These are phyloP conservation scores for Leccinum uliginosum DNA, from an alignment of 768 basidiomycete species.

Conservation along the genomic window DNA sequence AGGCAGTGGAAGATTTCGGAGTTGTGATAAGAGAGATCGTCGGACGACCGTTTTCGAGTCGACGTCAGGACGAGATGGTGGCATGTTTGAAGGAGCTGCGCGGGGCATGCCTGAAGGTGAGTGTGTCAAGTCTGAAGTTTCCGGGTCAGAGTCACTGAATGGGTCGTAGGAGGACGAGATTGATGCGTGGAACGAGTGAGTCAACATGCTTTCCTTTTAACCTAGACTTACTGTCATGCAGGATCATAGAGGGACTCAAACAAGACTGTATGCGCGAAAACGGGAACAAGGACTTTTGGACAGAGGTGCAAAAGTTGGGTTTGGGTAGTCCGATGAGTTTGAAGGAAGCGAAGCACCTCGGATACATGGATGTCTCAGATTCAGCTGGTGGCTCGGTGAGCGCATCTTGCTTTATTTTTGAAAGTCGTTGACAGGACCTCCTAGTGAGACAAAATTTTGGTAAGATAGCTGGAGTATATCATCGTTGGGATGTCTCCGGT, in stretches of 20 bases:
- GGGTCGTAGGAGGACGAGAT: constrained; percentile 70
- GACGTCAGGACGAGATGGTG: constrained; percentile 64
- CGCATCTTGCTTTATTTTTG: not conserved
- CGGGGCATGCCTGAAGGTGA: constrained; percentile 58
- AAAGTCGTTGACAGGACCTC: not conserved
- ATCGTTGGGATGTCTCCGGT: not conserved
- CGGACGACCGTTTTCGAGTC: constrained; percentile 62
- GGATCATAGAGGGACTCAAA: constrained; percentile 61
- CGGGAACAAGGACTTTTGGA: constrained; percentile 71
- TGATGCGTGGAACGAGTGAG: constrained; percentile 71
- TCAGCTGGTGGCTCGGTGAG: constrained; percentile 51
- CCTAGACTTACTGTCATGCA: constrained; percentile 22
- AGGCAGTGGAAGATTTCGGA: constrained; percentile 79
- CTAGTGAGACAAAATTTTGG: constrained; percentile 7
- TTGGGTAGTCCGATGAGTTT: constrained; percentile 54
- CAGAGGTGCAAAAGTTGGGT: constrained; percentile 47
- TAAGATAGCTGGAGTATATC: not conserved
- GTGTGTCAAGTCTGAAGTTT: constrained; percentile 12
- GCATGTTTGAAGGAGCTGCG: constrained; percentile 70
- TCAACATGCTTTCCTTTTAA: not conserved
- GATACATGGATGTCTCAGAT: constrained; percentile 56
- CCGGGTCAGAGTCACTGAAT: not conserved
- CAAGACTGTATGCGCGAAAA: constrained; percentile 47
- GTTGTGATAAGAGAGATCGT: constrained; percentile 69
- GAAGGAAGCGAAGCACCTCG: constrained; percentile 59